Percentiles rank a stretch among this genome's conserved stretches.
Evolutionary conservation across 345 rosid species (phyloP).

Genomic region (Rhodamnia rubescens): DNA sequence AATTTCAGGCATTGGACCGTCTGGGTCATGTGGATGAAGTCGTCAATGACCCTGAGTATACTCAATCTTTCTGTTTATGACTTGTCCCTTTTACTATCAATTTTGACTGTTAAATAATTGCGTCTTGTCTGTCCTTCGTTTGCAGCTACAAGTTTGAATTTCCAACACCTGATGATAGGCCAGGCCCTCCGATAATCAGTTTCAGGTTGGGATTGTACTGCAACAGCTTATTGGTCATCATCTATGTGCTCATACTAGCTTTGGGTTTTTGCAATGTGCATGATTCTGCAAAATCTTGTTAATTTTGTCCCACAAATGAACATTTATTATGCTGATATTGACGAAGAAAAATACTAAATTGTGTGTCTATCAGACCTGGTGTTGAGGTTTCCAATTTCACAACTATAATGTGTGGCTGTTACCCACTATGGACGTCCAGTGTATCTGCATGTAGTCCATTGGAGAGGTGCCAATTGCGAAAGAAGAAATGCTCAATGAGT

Average conservation of each 20-base stretch:
- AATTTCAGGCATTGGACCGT: conserved; percentile 74
- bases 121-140: conserved; percentile 1
- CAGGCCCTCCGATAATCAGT: conserved; percentile 96
- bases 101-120: neutral
- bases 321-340: neutral
- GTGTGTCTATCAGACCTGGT: neutral
- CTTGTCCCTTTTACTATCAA: neutral
- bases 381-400: neutral
- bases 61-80: conserved; percentile 1
- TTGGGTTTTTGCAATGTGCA: neutral
- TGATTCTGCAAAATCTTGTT: neutral
- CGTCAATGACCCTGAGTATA: conserved; percentile 96
- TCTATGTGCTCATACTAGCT: neutral
- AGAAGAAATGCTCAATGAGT: neutral
- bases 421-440: neutral
- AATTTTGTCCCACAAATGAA: neutral
- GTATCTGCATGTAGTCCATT: neutral
- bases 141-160: conserved; percentile 96
- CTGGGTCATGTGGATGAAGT: conserved; percentile 88
- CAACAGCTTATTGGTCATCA: neutral
- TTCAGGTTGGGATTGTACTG: conserved; percentile 57
- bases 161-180: conserved; percentile 98
- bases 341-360: neutral
- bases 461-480: neutral
- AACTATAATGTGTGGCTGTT: neutral